phyloP scores from a whole-genome alignment of 371 early-diverging fungal species.

The Nosema granulosis region DNA sequence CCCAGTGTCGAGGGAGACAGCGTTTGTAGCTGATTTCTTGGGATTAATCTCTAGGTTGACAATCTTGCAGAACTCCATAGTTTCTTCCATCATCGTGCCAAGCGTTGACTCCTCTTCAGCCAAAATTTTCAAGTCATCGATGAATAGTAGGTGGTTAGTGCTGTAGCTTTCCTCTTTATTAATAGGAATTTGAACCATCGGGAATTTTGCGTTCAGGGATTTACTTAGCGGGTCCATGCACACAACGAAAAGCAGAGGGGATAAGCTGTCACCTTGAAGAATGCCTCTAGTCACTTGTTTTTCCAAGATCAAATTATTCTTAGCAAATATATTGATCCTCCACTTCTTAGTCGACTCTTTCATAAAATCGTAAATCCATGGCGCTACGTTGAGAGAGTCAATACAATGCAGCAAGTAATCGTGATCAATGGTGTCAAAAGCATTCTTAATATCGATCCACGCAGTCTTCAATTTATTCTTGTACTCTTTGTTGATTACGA shows the following conservation, averaged over 20 bases:
- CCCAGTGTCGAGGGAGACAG: too few species aligned
- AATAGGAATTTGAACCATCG: conserved; percentile 9
- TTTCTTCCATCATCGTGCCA: neutral
- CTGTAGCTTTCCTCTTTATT: too few species aligned
- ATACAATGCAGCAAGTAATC: neutral
- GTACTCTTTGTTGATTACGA: neutral
- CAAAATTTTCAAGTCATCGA: too few species aligned
- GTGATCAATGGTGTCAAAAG: neutral
- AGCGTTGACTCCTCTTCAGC: too few species aligned
- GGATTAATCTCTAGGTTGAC: conserved; percentile 1
- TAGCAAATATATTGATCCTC: too few species aligned
- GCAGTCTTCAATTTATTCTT: neutral
- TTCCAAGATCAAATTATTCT: neutral
- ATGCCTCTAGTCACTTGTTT: conserved; percentile 12
- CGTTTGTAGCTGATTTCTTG: neutral
- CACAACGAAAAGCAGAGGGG: conserved; percentile 23
- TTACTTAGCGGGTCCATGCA: conserved; percentile 37
- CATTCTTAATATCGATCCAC: neutral
- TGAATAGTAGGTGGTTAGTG: too few species aligned
- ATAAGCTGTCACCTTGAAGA: conserved; percentile 25
- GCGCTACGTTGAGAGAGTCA: too few species aligned
- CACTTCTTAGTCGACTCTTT: too few species aligned
- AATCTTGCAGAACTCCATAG: neutral
- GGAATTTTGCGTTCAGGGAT: conserved; percentile 14
- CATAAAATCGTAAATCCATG: too few species aligned